phyloP scores from a whole-genome alignment of 2,329 filamentous ascomycete species.

The Aureobasidium subglaciale region DNA sequence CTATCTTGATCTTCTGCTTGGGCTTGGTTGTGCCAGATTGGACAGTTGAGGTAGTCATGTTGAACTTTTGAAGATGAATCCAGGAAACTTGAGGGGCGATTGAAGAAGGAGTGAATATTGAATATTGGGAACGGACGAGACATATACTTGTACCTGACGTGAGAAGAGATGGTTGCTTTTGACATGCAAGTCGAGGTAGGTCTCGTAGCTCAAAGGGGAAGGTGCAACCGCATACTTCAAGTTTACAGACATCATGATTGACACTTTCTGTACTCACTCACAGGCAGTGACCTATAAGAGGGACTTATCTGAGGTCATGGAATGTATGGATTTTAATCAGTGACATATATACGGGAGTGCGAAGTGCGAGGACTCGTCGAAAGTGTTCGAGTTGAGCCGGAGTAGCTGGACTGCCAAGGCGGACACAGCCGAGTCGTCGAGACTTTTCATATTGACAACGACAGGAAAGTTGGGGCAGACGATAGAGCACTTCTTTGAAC shows the following conservation, averaged over 20 bases:
- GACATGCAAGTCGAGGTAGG: not conserved
- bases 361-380: not conserved
- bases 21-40: conserved; percentile 9
- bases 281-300: too few species aligned
- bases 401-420: not conserved
- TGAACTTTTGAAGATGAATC: not conserved
- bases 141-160: not conserved
- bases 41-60: not conserved
- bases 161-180: not conserved
- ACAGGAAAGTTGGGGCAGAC: not conserved
- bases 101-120: too few species aligned
- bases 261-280: too few species aligned
- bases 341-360: too few species aligned
- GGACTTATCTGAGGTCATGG: too few species aligned
- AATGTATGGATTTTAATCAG: too few species aligned
- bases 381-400: not conserved
- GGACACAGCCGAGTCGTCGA: not conserved
- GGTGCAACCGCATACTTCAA: not conserved
- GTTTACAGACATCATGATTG: not conserved
- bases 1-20: conserved; percentile 32
- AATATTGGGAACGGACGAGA: too few species aligned
- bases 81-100: too few species aligned
- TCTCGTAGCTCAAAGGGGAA: not conserved
- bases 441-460: conserved; percentile 2
- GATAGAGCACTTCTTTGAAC: not conserved